Percentiles rank a stretch among this genome's conserved stretches.
phyloP scores from a whole-genome alignment of 257 asterid species.

The Solanum etuberosum region DNA sequence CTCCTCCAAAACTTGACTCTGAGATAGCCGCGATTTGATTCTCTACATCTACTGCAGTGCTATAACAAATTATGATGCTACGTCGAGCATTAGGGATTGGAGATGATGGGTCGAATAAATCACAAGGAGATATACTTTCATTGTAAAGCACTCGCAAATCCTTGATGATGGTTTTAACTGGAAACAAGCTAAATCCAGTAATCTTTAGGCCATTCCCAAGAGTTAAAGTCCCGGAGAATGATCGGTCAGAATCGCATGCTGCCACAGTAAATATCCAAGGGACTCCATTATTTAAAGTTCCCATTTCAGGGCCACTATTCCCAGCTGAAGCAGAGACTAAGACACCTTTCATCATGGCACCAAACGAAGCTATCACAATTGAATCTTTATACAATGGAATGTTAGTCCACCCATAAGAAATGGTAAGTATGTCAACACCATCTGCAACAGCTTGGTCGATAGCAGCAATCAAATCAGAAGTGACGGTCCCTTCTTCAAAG shows the following conservation, averaged over 20 bases:
- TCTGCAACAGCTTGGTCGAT: slow-evolving; percentile 13
- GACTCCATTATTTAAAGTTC: not conserved
- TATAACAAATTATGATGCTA: not conserved
- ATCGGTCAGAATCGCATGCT: not conserved
- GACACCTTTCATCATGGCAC: slow-evolving; percentile 1
- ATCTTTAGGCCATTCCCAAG: not conserved
- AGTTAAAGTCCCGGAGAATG: not conserved
- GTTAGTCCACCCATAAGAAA: not conserved
- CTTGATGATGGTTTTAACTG: not conserved
- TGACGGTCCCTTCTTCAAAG: not conserved
- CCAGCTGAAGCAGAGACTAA: not conserved
- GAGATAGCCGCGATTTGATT: not conserved
- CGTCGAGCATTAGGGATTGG: not conserved
- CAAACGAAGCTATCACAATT: not conserved
- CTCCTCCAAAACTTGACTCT: not conserved
- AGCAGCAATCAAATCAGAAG: slow-evolving; percentile 11
- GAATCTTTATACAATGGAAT: not conserved
- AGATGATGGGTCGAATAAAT: not conserved
- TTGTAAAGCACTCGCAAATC: not conserved
- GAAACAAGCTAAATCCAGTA: not conserved
- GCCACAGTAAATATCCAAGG: not conserved
- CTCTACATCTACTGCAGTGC: not conserved
- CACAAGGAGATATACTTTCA: not conserved
- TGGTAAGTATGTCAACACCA: not conserved
- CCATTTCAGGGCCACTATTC: not conserved